phyloP scores from a whole-genome alignment of 2,329 filamentous ascomycete species.

The Venturia effusa region DNA sequence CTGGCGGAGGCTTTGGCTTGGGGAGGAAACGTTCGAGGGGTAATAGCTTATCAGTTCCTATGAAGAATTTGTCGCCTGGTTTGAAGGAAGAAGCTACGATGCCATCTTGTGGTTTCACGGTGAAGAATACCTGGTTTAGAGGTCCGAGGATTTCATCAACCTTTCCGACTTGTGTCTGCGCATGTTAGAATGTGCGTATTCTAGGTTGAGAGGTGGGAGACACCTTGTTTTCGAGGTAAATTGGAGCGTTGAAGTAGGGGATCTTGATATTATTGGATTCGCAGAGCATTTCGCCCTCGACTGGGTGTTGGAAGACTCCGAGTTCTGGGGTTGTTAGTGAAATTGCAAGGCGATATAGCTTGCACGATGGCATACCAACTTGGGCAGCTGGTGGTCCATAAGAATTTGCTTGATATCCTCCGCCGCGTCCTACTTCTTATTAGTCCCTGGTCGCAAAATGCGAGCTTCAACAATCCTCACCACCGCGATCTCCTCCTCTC shows the following conservation, averaged over 20 bases:
- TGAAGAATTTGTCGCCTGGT: constrained; percentile 93
- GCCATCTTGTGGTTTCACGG: constrained; percentile 91
- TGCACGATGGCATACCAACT: constrained; percentile 4
- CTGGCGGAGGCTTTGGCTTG: constrained; percentile 67
- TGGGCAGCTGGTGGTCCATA: constrained; percentile 10
- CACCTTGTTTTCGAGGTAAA: constrained; percentile 98
- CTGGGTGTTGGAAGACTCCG: constrained; percentile 87
- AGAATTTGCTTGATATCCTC: constrained; percentile 11
- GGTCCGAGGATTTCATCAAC: constrained; percentile 96
- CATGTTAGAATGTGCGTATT: constrained; percentile 16
- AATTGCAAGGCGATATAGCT: not conserved
- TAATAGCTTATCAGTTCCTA: constrained; percentile 85
- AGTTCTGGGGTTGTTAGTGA: constrained; percentile 51
- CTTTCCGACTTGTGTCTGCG: constrained; percentile 76
- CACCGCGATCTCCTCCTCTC: not conserved
- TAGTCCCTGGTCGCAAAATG: not conserved
- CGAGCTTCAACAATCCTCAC: not conserved
- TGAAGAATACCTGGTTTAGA: constrained; percentile 97
- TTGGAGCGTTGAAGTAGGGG: constrained; percentile 97
- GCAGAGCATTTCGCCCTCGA: constrained; percentile 97
- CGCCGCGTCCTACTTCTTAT: constrained; percentile 8
- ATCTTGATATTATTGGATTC: constrained; percentile 90
- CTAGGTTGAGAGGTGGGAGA: constrained; percentile 11
- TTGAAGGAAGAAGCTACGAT: constrained; percentile 95
- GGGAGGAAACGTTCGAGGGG: constrained; percentile 93